phyloP scores from a whole-genome alignment of 805 yeast genomes.

The Pichia eremophila region DNA sequence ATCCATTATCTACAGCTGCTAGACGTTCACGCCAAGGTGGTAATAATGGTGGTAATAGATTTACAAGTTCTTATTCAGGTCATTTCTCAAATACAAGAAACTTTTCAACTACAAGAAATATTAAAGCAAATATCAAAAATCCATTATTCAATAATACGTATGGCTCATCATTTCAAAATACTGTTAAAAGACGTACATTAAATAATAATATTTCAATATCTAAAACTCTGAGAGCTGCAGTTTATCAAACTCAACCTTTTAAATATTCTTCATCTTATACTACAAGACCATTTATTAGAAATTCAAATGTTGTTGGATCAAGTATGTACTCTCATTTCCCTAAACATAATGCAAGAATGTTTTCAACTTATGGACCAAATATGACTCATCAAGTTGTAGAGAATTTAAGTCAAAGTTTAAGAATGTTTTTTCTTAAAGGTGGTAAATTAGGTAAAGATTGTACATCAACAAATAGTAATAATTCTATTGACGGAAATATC shows the following conservation, averaged over 20 bases:
- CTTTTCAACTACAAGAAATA: constrained; percentile 15
- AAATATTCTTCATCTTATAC: constrained; percentile 12
- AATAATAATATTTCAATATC: not conserved
- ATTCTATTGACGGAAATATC: constrained; percentile 11
- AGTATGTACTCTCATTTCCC: constrained; percentile 28
- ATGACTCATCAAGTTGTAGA: constrained; percentile 48
- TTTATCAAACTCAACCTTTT: constrained; percentile 23
- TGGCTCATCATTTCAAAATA: not conserved
- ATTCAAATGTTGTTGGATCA: constrained; percentile 15
- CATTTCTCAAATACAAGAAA: constrained; percentile 13
- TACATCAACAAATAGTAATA: not conserved
- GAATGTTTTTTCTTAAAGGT: constrained; percentile 29
- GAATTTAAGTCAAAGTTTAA: constrained; percentile 43
- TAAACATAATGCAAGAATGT: constrained; percentile 29
- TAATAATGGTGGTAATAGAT: not conserved
- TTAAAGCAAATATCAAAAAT: not conserved
- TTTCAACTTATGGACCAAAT: constrained; percentile 28
- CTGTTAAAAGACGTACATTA: not conserved
- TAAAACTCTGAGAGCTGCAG: constrained; percentile 12
- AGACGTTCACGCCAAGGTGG: not conserved
- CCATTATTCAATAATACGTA: not conserved
- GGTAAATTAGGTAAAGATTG: constrained; percentile 20
- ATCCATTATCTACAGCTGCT: not conserved
- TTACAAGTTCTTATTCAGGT: not conserved
- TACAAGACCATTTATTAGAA: constrained; percentile 5